phyloP scores from a whole-genome alignment of 1,284 basidiomycete genomes.

The Violaceomyces palustris region DNA sequence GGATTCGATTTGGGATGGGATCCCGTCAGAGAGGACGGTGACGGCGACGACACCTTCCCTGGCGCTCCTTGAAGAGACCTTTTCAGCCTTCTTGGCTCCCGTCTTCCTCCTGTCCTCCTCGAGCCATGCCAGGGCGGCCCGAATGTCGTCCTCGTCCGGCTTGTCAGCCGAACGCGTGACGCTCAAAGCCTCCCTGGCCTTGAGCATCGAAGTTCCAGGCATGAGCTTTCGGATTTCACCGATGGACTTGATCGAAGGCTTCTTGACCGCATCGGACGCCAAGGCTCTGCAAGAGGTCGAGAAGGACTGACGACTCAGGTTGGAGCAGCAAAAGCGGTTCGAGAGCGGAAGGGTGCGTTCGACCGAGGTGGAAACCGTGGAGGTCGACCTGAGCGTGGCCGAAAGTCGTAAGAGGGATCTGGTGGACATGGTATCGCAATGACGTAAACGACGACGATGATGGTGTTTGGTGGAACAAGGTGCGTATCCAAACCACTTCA shows the following conservation, averaged over 20 bases:
- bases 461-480: too few species aligned
- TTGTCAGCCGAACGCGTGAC: slow-evolving; percentile 55
- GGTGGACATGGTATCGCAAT: too few species aligned
- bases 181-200: slow-evolving; percentile 80
- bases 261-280: too few species aligned
- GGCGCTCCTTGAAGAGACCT: slow-evolving; percentile 69
- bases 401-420: too few species aligned
- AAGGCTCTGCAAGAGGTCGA: too few species aligned
- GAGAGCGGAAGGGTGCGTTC: too few species aligned
- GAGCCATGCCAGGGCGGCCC: slow-evolving; percentile 74
- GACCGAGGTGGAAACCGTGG: too few species aligned
- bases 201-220: slow-evolving; percentile 68
- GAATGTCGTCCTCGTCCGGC: slow-evolving; percentile 64
- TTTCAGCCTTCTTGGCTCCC: slow-evolving; percentile 75
- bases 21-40: slow-evolving; percentile 65
- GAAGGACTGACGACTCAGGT: too few species aligned
- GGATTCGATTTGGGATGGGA: slow-evolving; percentile 19
- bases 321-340: too few species aligned
- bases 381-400: too few species aligned
- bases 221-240: slow-evolving; percentile 76
- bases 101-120: slow-evolving; percentile 66
- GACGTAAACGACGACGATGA: too few species aligned
- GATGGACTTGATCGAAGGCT: slow-evolving; percentile 66
- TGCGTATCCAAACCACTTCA: too few species aligned
- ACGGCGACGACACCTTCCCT: slow-evolving; percentile 75